phyloP scores from a whole-genome alignment of 768 basidiomycete genomes.

The Lactarius vividus region DNA sequence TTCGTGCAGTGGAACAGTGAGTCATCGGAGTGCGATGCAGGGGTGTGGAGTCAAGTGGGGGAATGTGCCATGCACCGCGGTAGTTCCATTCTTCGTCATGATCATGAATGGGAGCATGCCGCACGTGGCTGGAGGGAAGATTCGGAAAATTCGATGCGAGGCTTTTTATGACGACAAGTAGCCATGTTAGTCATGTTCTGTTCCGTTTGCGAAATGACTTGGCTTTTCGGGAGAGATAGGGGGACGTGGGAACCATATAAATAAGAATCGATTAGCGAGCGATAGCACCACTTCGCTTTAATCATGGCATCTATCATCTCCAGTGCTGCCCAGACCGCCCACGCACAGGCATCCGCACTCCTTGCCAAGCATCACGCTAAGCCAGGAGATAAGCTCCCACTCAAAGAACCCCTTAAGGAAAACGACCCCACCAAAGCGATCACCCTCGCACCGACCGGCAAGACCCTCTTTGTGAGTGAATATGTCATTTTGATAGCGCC shows the following conservation, averaged over 20 bases:
- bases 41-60: not conserved
- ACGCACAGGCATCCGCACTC: conserved; percentile 18
- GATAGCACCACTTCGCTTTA: not conserved
- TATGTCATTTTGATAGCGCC: not conserved
- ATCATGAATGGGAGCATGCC: not conserved
- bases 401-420: conserved; percentile 23
- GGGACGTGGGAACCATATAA: not conserved
- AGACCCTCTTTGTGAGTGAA: conserved; percentile 23
- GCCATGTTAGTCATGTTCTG: not conserved
- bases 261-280: not conserved
- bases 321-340: conserved; percentile 19
- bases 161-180: no score
- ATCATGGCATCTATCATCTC: conserved; percentile 18
- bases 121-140: not conserved
- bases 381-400: conserved; percentile 25
- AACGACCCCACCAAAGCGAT: conserved; percentile 13
- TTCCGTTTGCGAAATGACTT: no score
- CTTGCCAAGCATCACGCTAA: conserved; percentile 18
- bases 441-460: conserved; percentile 19
- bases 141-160: not conserved
- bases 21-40: not conserved
- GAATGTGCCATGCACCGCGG: not conserved
- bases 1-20: not conserved
- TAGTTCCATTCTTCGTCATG: not conserved
- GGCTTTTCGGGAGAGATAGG: no score